phyloP scores from a whole-genome alignment of 495 filamentous ascomycete genomes.

The Parathielavia hyrcaniae region DNA sequence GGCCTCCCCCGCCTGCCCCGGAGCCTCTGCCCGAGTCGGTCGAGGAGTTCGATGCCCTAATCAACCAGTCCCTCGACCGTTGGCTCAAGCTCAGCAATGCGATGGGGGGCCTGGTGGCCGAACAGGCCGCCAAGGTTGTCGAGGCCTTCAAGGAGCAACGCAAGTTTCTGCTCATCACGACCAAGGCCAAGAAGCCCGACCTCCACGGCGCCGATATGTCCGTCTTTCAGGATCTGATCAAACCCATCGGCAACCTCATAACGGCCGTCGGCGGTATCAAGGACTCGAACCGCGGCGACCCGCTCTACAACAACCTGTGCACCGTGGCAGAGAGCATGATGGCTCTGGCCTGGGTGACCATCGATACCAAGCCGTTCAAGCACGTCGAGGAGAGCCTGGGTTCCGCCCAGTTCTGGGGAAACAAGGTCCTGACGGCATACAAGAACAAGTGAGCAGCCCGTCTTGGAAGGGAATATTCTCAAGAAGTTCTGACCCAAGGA shows the following conservation, averaged over 20 bases:
- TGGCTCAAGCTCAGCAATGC: constrained; percentile 72
- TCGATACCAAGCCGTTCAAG: constrained; percentile 71
- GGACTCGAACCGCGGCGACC: constrained; percentile 66
- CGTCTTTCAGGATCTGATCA: constrained; percentile 56
- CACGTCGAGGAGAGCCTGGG: constrained; percentile 72
- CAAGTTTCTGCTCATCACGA: constrained; percentile 79
- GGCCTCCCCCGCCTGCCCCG: constrained; percentile 35
- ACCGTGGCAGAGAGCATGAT: constrained; percentile 85
- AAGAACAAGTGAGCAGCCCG: constrained; percentile 72
- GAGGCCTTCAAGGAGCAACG: constrained; percentile 70
- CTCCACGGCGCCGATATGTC: constrained; percentile 60
- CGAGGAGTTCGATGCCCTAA: constrained; percentile 77
- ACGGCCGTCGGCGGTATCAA: constrained; percentile 68
- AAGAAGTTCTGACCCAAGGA: background rate
- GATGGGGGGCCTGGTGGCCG: constrained; percentile 68
- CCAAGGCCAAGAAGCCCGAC: constrained; percentile 87
- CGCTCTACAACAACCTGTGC: constrained; percentile 69
- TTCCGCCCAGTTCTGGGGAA: constrained; percentile 83
- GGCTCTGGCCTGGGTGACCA: constrained; percentile 76
- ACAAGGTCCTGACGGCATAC: constrained; percentile 78
- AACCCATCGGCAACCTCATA: constrained; percentile 73
- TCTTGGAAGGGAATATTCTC: background rate
- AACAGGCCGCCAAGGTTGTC: constrained; percentile 53
- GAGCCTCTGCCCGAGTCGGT: constrained; percentile 68
- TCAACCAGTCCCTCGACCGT: constrained; percentile 65